Evolutionary conservation across 768 basidiomycete species (phyloP).

Genomic region (Cystofilobasidium ferigula): DNA sequence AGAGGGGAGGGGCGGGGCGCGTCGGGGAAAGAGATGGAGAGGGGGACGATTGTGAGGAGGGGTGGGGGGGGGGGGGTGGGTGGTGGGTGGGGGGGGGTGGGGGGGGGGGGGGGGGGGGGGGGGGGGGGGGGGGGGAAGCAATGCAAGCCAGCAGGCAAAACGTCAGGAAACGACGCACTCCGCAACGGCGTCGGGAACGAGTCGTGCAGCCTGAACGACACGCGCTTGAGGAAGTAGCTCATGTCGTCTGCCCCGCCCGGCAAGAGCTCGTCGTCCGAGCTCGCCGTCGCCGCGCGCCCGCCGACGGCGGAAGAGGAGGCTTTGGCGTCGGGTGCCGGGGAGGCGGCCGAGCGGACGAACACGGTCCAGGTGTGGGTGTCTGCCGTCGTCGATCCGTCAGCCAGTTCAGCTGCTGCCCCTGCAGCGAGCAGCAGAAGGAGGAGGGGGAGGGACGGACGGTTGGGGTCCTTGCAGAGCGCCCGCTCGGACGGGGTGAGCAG

Average conservation of each 20-base stretch:
- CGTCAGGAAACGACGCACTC: constrained; percentile 47
- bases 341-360: constrained; percentile 78
- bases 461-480: constrained; percentile 31
- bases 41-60: background rate
- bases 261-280: constrained; percentile 49
- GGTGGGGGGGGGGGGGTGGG: no score
- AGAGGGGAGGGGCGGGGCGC: constrained; percentile 1
- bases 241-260: constrained; percentile 78
- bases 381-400: no score
- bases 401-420: no score
- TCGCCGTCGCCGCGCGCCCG: constrained; percentile 41
- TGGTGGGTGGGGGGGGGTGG: no score
- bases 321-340: constrained; percentile 42
- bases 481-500: constrained; percentile 61
- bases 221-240: constrained; percentile 83
- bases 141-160: background rate
- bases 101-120: background rate
- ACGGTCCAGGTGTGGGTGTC: constrained; percentile 91
- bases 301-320: background rate
- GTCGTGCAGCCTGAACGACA: constrained; percentile 95
- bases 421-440: no score
- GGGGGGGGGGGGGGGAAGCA: no score
- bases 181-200: constrained; percentile 83
- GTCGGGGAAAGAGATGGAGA: background rate
- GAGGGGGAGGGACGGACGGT: constrained; percentile 28